Conservation (phyloP, 2,329 filamentous ascomycete species). For the Diplodia scrobiculata region DNA sequence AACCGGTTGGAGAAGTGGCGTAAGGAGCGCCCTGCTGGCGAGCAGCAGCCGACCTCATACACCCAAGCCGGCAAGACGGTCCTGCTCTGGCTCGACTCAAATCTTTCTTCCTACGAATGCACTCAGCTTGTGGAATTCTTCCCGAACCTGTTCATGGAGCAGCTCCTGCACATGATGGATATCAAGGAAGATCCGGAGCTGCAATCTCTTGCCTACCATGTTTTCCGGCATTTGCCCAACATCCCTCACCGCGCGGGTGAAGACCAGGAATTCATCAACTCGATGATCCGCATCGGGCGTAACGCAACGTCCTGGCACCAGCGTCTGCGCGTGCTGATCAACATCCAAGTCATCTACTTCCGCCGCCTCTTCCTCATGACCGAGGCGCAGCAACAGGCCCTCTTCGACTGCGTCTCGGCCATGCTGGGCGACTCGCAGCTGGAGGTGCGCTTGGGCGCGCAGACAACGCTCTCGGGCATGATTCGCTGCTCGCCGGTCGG, state of each 20-base stretch:
- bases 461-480: slow-evolving; percentile 92
- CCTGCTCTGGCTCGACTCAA: slow-evolving; percentile 89
- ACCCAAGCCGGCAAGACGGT: slow-evolving; percentile 96
- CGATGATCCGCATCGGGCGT: slow-evolving; percentile 84
- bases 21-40: slow-evolving; percentile 76
- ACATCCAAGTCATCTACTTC: slow-evolving; percentile 99
- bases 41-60: slow-evolving; percentile 91
- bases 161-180: slow-evolving; percentile 99
- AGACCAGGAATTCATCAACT: slow-evolving; percentile 79
- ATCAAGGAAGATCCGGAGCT: slow-evolving; percentile 97
- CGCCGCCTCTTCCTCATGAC: slow-evolving; percentile 87
- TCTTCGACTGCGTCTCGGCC: slow-evolving; percentile 90
- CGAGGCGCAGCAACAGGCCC: slow-evolving; percentile 69
- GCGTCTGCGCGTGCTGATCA: slow-evolving; percentile 88
- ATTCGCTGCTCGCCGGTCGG: slow-evolving; percentile 86
- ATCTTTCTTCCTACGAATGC: slow-evolving; percentile 88
- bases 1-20: slow-evolving; percentile 82
- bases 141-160: slow-evolving; percentile 82
- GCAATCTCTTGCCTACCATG: slow-evolving; percentile 90
- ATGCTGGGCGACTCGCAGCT: slow-evolving; percentile 93
- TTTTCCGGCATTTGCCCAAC: slow-evolving; percentile 94
- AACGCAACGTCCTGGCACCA: slow-evolving; percentile 91
- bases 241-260: slow-evolving; percentile 88
- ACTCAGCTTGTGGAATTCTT: slow-evolving; percentile 90
- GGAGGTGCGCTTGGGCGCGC: slow-evolving; percentile 91